Conservation (phyloP, 116 monocot species). For the Papilionanthe hybrid region DNA sequence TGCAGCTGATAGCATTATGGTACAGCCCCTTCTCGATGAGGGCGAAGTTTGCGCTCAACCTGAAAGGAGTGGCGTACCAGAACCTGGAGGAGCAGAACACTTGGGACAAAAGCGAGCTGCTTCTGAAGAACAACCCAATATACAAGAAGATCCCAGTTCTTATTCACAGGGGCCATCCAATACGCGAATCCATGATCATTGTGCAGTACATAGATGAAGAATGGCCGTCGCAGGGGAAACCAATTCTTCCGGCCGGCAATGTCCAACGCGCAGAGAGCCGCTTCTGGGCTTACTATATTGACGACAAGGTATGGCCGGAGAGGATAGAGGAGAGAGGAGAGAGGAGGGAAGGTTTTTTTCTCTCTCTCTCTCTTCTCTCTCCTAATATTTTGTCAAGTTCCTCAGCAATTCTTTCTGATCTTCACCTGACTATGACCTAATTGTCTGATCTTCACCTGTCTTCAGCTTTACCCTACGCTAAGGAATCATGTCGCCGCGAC, state of each 20-base stretch:
- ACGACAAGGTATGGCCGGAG: slow-evolving; percentile 9
- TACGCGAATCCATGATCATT: slow-evolving; percentile 21
- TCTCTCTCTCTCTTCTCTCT: too few species aligned
- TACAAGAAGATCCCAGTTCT: slow-evolving; percentile 34
- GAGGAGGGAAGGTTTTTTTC: too few species aligned
- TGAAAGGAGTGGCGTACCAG: slow-evolving; percentile 24
- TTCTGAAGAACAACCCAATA: slow-evolving; percentile 31
- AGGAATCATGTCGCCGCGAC: not conserved
- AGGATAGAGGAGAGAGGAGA: too few species aligned
- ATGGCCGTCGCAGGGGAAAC: not conserved
- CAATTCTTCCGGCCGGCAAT: slow-evolving; percentile 23
- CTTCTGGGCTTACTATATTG: slow-evolving; percentile 34
- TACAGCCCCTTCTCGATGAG: slow-evolving; percentile 16
- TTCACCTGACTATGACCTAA: too few species aligned
- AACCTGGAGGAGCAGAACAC: slow-evolving; percentile 9
- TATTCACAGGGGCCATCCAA: slow-evolving; percentile 18
- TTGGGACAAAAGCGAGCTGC: slow-evolving; percentile 27
- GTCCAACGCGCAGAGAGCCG: slow-evolving; percentile 23
- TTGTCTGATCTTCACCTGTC: not conserved
- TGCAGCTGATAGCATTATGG: slow-evolving; percentile 22
- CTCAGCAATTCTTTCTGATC: too few species aligned
- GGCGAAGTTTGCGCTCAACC: slow-evolving; percentile 14
- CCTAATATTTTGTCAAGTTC: too few species aligned
- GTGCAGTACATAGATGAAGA: slow-evolving; percentile 34
- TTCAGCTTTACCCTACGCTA: not conserved